phyloP scores from a whole-genome alignment of 2,329 filamentous ascomycete species.

The Chaetomiaceae sp. region DNA sequence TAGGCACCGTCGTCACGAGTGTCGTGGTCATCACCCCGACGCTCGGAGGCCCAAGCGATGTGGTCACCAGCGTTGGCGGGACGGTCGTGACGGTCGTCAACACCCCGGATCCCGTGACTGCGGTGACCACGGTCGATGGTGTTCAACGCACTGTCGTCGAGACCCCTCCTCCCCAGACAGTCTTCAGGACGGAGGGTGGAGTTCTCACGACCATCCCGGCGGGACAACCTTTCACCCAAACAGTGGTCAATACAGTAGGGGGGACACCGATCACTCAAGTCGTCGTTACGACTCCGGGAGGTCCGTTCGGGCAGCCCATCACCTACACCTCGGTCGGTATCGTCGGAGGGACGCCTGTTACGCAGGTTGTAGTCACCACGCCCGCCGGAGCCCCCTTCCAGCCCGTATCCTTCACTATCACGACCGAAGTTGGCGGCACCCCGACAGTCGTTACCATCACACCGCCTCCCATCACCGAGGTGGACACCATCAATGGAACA shows the following conservation, averaged over 20 bases:
- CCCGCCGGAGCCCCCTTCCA: slow-evolving; percentile 15
- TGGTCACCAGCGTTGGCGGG: slow-evolving; percentile 19
- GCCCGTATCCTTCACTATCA: slow-evolving; percentile 23
- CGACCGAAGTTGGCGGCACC: slow-evolving; percentile 24
- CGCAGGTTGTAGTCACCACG: slow-evolving; percentile 20
- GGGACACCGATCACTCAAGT: slow-evolving; percentile 16
- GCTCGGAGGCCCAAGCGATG: background rate
- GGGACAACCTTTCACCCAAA: slow-evolving; percentile 15
- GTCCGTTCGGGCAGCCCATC: slow-evolving; percentile 10
- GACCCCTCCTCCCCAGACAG: slow-evolving; percentile 18
- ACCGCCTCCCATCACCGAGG: slow-evolving; percentile 21
- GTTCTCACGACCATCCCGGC: slow-evolving; percentile 12
- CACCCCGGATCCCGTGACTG: slow-evolving; percentile 12
- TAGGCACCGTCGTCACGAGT: slow-evolving; percentile 15
- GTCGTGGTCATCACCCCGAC: slow-evolving; percentile 21
- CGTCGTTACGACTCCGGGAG: slow-evolving; percentile 14
- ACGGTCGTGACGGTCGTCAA: slow-evolving; percentile 18
- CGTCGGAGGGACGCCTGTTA: slow-evolving; percentile 19
- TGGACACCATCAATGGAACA: slow-evolving; percentile 23
- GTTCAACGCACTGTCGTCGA: slow-evolving; percentile 13
- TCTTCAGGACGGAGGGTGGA: slow-evolving; percentile 15
- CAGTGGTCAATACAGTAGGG: slow-evolving; percentile 13
- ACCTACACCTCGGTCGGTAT: slow-evolving; percentile 18
- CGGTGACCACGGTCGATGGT: slow-evolving; percentile 10
- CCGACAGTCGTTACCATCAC: slow-evolving; percentile 22